These are phyloP conservation scores for Verticillium dahliae DNA, from an alignment of 2,329 filamentous ascomycete genomes.

Conservation along the genomic window DNA sequence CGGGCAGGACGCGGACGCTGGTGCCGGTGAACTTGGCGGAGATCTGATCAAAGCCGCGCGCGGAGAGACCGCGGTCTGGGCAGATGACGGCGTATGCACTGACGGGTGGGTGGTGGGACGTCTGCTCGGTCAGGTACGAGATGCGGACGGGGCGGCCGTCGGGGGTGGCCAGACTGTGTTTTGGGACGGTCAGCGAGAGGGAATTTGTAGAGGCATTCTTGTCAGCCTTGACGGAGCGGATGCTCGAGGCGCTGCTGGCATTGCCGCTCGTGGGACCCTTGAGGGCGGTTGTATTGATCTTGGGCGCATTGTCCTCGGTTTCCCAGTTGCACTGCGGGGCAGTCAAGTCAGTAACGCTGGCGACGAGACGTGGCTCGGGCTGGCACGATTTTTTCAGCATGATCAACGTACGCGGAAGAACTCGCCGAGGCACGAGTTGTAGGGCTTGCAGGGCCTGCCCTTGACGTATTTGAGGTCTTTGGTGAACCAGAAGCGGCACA, in stretches of 20 bases:
- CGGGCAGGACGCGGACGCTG: constrained; percentile 83
- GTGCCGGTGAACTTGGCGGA: constrained; percentile 97
- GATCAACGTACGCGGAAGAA: constrained; percentile 74
- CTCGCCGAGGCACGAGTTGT: constrained; percentile 94
- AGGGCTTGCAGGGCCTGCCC: constrained; percentile 96
- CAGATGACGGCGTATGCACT: constrained; percentile 94
- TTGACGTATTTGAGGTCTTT: constrained; percentile 99
- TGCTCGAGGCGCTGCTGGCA: constrained; percentile 37
- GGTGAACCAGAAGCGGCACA: constrained; percentile 95
- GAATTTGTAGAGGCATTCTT: constrained; percentile 35
- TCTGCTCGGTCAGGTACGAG: constrained; percentile 95
- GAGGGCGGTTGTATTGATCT: constrained; percentile 47
- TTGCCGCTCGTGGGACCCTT: constrained; percentile 24
- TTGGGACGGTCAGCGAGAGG: constrained; percentile 44
- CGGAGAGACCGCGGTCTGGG: constrained; percentile 80
- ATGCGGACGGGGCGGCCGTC: constrained; percentile 61
- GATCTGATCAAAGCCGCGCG: constrained; percentile 90
- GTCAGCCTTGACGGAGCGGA: constrained; percentile 35
- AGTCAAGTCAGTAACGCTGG: constrained; percentile 10
- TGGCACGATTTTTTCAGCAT: background rate
- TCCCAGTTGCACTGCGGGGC: constrained; percentile 82
- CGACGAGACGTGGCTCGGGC: background rate
- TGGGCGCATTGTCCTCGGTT: constrained; percentile 69
- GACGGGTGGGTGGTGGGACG: constrained; percentile 93
- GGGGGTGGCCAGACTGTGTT: constrained; percentile 32